Percentiles rank a stretch among this genome's conserved stretches.
Evolutionary conservation across 495 filamentous ascomycete species (phyloP).

Genomic region (Platismatia glauca): DNA sequence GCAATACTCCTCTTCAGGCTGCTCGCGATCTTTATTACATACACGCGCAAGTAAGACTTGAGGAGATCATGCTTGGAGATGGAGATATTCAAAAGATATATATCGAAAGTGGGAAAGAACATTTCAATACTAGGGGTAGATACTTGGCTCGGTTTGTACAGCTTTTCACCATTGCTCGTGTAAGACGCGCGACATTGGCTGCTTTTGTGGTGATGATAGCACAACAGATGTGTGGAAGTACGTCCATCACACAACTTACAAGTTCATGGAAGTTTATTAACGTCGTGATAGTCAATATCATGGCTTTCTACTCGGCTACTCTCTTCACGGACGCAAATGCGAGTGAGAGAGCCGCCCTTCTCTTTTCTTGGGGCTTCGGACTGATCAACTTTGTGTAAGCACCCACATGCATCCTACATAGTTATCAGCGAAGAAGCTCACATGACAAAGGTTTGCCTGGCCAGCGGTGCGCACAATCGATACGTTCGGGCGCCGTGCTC

Average conservation of each 20-base stretch:
- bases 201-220: constrained; percentile 62
- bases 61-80: constrained; percentile 31
- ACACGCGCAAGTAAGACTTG: constrained; percentile 46
- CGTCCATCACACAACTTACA: constrained; percentile 1
- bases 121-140: constrained; percentile 14
- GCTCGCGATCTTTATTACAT: constrained; percentile 72
- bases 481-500: constrained; percentile 65
- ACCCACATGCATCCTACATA: too few species aligned
- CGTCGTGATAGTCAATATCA: constrained; percentile 51
- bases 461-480: constrained; percentile 81
- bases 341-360: constrained; percentile 47
- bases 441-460: constrained; percentile 51
- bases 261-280: not conserved
- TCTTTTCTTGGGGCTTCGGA: constrained; percentile 72
- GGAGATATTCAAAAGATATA: constrained; percentile 22
- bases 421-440: not conserved
- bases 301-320: constrained; percentile 77
- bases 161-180: constrained; percentile 52
- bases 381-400: constrained; percentile 58
- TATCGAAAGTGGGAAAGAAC: constrained; percentile 13
- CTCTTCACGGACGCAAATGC: constrained; percentile 60
- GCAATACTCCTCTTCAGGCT: constrained; percentile 58
- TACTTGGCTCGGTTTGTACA: constrained; percentile 46
- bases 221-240: constrained; percentile 78
- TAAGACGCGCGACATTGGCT: constrained; percentile 51